Conservation (phyloP, 257 asterid species). For the Primulina eburnea region DNA sequence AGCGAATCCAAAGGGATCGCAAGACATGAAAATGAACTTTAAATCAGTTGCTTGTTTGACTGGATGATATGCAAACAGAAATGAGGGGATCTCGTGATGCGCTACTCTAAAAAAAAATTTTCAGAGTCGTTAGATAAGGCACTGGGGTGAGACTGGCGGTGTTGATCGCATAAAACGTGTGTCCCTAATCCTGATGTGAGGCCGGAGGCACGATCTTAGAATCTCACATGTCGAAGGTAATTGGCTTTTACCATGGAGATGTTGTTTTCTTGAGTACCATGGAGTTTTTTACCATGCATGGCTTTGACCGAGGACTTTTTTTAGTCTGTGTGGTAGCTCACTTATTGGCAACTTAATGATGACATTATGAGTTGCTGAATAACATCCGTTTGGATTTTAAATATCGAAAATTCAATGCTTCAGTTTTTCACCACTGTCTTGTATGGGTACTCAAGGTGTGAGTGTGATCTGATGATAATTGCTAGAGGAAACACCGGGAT, state of each 20-base stretch:
- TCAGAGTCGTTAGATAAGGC: slow-evolving; percentile 91
- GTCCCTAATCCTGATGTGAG: slow-evolving; percentile 99
- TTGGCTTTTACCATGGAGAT: background rate
- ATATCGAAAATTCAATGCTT: background rate
- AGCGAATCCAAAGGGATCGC: slow-evolving; percentile 86
- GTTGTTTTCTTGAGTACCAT: background rate
- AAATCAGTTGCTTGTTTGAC: slow-evolving; percentile 91
- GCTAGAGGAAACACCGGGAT: slow-evolving; percentile 93
- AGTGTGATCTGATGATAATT: slow-evolving; percentile 68
- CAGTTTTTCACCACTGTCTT: slow-evolving; percentile 18
- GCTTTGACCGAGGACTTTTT: too few relatives aligned
- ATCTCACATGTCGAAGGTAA: slow-evolving; percentile 93
- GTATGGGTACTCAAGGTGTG: slow-evolving; percentile 80
- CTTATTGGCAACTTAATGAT: too few relatives aligned
- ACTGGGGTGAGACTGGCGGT: slow-evolving; percentile 88
- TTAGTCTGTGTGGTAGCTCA: background rate
- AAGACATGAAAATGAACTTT: slow-evolving; percentile 89
- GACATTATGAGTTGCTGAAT: too few relatives aligned
- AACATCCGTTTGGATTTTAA: too few relatives aligned
- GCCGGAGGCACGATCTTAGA: slow-evolving; percentile 93
- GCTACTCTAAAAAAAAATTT: slow-evolving; percentile 96
- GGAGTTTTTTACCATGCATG: background rate
- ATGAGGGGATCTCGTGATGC: slow-evolving; percentile 90
- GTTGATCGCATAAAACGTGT: slow-evolving; percentile 88
- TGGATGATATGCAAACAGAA: slow-evolving; percentile 95